These are phyloP conservation scores for Prototheca wickerhamii DNA, from an alignment of 163 green algal genomes.

Conservation along the genomic window DNA sequence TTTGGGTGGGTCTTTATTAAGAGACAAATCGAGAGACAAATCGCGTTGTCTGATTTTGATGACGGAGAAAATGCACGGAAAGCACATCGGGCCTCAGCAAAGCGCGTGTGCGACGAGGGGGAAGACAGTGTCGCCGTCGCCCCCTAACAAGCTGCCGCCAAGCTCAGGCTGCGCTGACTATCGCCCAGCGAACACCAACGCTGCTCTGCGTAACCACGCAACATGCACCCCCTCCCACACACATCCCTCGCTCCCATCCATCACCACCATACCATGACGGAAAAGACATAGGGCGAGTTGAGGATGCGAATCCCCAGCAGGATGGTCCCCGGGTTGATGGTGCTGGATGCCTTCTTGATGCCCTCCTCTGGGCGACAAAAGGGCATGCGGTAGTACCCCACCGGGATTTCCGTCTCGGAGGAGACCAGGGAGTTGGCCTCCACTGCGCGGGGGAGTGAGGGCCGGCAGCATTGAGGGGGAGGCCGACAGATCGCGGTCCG, in stretches of 20 bases:
- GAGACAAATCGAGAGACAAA: too few species aligned
- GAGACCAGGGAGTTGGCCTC: constrained; percentile 79
- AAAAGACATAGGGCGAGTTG: constrained; percentile 86
- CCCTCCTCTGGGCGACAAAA: constrained; percentile 86
- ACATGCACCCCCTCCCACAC: background rate
- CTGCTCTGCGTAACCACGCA: background rate
- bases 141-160: too few species aligned
- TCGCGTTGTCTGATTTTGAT: too few species aligned
- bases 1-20: too few species aligned
- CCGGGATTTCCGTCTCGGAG: constrained; percentile 80
- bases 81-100: too few species aligned
- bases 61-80: too few species aligned
- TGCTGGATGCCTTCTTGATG: constrained; percentile 46
- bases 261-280: constrained; percentile 48
- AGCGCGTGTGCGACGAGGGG: too few species aligned
- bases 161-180: background rate
- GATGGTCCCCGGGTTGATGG: constrained; percentile 84
- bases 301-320: constrained; percentile 77
- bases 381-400: constrained; percentile 81
- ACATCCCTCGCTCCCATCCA: background rate
- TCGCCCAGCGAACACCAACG: background rate
- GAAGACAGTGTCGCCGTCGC: too few species aligned
- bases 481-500: background rate
- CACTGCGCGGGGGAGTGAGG: constrained; percentile 28
- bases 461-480: background rate